Evolutionary conservation across 805 yeast genomes (phyloP), one percentile per base, ranked within the genome.

Genomic region (Kazachstania kunashirensis): DNA sequence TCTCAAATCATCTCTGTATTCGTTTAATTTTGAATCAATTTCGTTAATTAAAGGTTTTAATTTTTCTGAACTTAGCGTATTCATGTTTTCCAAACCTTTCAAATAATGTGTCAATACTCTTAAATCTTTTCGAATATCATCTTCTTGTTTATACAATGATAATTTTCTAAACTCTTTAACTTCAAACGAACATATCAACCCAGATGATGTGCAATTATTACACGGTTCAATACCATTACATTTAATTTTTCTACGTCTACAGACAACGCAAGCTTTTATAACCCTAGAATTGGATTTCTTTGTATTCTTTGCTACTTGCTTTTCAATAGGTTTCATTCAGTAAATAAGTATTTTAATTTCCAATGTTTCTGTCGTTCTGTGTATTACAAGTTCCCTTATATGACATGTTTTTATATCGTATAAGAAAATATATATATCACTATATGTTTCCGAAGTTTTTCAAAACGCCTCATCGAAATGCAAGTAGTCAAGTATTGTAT

Each of bases 161-260:
- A 15, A 10, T 8, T n/a, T 17, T n/a, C n/a, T n/a, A n/a, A n/a
- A n/a, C 16, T 25, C 28, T 12, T 24, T 21, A 1, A 10, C 10
- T 15, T 17, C 24, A 24, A 35, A 35, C 10, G 20, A 15, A 28
- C 50, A 46, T 29, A 29, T 34, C 23, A 44, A 18, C 21, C 31
- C 31, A 24, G 49, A 40, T 12, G 39, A 17, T 7, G 37, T 40
- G 50, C 81, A 75, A 6, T 67, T 63, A 5, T 43, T 40, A 42
- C 81, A 75, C 8, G 80, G 80, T 29, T 44, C 45, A 12, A 62
- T 58, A 5, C 79, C 79, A 34, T 73, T 65, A 50, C 81, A 75
- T 46, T 75, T 75, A 40, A 71, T 70, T 52, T 75, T 74, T 41
- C 70, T 75, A 25, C 61, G 55, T 38, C 75, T 60, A 50, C 81